These are phyloP conservation scores for Asterionellopsis glacialis DNA, from an alignment of 108 stramenopile genomes.

Conservation along the genomic window DNA sequence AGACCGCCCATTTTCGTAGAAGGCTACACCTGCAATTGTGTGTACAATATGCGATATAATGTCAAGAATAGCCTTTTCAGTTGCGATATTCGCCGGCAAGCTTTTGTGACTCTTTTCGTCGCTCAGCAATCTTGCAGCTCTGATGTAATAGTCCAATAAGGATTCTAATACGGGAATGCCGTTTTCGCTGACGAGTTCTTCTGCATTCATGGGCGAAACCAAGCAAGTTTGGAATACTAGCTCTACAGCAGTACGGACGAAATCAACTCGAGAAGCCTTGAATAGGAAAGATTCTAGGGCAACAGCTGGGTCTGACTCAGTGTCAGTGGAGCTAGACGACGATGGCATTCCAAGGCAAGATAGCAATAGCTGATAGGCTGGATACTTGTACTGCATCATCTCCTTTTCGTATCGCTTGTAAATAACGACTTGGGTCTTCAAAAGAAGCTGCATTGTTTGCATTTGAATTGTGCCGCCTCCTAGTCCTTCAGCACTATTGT, in stretches of 20 bases:
- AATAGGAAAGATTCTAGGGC: slow-evolving; percentile 21
- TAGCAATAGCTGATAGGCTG: slow-evolving; percentile 55
- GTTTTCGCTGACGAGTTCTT: slow-evolving; percentile 63
- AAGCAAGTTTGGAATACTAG: slow-evolving; percentile 62
- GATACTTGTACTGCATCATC: slow-evolving; percentile 70
- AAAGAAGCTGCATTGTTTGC: slow-evolving; percentile 43
- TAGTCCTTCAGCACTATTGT: slow-evolving; percentile 31
- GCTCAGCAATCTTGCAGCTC: slow-evolving; percentile 7
- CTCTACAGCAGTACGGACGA: slow-evolving; percentile 35
- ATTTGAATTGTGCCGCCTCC: slow-evolving; percentile 39
- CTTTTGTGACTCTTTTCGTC: not conserved
- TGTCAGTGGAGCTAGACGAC: slow-evolving; percentile 12
- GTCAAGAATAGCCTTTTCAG: slow-evolving; percentile 16
- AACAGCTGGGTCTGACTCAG: slow-evolving; percentile 8
- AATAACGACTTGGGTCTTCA: slow-evolving; percentile 62
- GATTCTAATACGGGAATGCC: slow-evolving; percentile 39
- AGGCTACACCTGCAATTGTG: slow-evolving; percentile 51
- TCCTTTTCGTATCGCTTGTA: slow-evolving; percentile 60
- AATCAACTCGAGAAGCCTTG: slow-evolving; percentile 26
- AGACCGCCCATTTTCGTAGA: slow-evolving; percentile 48
- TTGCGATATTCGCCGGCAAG: not conserved
- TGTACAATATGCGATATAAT: slow-evolving; percentile 44
- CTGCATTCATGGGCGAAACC: slow-evolving; percentile 71
- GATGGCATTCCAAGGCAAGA: slow-evolving; percentile 31
- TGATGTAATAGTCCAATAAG: slow-evolving; percentile 41